These are phyloP conservation scores for Claviceps cyperi DNA, from an alignment of 2,329 filamentous ascomycete genomes.

Conservation along the genomic window DNA sequence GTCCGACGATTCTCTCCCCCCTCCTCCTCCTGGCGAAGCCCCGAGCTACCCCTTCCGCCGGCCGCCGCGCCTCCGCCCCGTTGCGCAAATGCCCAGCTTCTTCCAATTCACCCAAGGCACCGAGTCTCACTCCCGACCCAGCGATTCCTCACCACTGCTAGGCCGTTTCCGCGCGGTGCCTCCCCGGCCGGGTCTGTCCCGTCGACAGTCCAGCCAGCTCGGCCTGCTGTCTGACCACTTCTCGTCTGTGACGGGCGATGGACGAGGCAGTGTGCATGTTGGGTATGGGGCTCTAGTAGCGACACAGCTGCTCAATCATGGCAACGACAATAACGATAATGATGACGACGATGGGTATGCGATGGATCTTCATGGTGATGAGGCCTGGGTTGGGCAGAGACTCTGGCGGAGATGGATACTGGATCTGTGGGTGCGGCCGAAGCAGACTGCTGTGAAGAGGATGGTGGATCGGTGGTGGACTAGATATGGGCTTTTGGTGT, in stretches of 20 bases:
- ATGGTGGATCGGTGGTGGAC: conserved; percentile 50
- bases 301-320: conserved; percentile 25
- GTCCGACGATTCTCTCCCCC: background rate
- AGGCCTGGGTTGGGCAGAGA: conserved; percentile 19
- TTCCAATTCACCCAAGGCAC: conserved; percentile 53
- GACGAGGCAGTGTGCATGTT: conserved; percentile 39
- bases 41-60: background rate
- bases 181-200: conserved; percentile 19
- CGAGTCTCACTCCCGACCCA: conserved; percentile 39
- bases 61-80: background rate
- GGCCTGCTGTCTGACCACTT: conserved; percentile 24
- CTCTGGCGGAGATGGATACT: conserved; percentile 23
- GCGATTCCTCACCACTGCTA: conserved; percentile 44
- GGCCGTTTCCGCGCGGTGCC: conserved; percentile 53
- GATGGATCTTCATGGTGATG: conserved; percentile 14
- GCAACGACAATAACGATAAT: conserved; percentile 16
- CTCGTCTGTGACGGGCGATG: conserved; percentile 10
- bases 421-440: conserved; percentile 47
- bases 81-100: conserved; percentile 41
- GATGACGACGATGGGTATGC: conserved; percentile 12
- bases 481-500: conserved; percentile 44
- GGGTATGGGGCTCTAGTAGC: conserved; percentile 41
- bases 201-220: conserved; percentile 20
- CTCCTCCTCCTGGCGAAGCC: background rate
- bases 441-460: conserved; percentile 40